phyloP scores from a whole-genome alignment of 2,329 filamentous ascomycete genomes.

The Aciculosporium take region DNA sequence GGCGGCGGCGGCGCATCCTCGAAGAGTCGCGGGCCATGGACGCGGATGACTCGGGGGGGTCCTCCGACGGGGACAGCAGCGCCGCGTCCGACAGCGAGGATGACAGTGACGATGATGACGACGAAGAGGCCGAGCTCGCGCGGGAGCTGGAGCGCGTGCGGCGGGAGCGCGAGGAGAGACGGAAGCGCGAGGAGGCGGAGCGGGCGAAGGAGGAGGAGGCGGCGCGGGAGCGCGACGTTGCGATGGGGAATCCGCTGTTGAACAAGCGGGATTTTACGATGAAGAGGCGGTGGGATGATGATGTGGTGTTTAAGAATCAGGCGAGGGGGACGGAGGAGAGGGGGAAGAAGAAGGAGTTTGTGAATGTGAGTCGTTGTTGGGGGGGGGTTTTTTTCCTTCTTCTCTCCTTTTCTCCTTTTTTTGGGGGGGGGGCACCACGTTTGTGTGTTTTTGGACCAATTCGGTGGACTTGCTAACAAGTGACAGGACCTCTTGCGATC shows the following conservation, averaged over 20 bases:
- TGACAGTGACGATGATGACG: constrained; percentile 35
- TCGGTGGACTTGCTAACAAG: not conserved
- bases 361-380: constrained; percentile 75
- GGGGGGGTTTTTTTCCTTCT: constrained; percentile 4
- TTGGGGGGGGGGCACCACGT: not conserved
- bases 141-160: constrained; percentile 91
- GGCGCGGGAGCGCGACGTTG: constrained; percentile 74
- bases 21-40: constrained; percentile 83
- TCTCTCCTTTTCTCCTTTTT: not conserved
- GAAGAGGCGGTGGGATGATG: constrained; percentile 91
- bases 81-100: constrained; percentile 39
- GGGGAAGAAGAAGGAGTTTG: constrained; percentile 86
- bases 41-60: constrained; percentile 50
- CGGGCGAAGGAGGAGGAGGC: constrained; percentile 70
- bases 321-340: constrained; percentile 87
- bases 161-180: constrained; percentile 43
- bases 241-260: constrained; percentile 79
- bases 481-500: constrained; percentile 69
- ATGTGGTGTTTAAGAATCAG: constrained; percentile 98
- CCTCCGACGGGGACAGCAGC: constrained; percentile 29
- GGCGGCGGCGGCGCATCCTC: constrained; percentile 70
- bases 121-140: constrained; percentile 65
- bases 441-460: no score
- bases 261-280: constrained; percentile 82
- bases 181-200: constrained; percentile 51